phyloP scores from a whole-genome alignment of 1,139 yeast species.

The Debaryomyces udenii region DNA sequence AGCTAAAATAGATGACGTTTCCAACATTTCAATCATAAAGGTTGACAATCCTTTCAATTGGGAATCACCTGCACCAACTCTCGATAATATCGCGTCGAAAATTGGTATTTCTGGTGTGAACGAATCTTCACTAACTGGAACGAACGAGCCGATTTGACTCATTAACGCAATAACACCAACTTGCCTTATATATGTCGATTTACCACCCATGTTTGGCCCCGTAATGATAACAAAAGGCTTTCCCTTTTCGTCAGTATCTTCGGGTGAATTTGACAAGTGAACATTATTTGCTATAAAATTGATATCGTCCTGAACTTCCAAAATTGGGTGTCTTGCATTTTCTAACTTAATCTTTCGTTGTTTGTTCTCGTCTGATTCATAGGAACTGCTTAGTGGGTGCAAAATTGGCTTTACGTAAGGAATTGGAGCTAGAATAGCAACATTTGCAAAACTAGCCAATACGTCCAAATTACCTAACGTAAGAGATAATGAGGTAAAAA shows the following conservation, averaged over 20 bases:
- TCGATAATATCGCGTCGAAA: constrained; percentile 88
- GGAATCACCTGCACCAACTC: constrained; percentile 99
- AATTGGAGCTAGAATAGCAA: constrained; percentile 78
- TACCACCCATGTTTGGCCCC: constrained; percentile 99
- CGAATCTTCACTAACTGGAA: constrained; percentile 54
- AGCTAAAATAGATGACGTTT: constrained; percentile 87
- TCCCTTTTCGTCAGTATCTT: constrained; percentile 27
- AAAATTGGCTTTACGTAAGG: constrained; percentile 75
- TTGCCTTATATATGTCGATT: constrained; percentile 91
- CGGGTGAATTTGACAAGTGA: constrained; percentile 36
- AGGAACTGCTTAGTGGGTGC: constrained; percentile 46
- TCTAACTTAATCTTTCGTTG: constrained; percentile 58
- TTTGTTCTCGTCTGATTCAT: constrained; percentile 29
- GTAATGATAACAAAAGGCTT: constrained; percentile 83
- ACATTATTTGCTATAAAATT: constrained; percentile 89
- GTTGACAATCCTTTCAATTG: constrained; percentile 96
- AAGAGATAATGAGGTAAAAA: constrained; percentile 66
- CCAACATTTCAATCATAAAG: constrained; percentile 97
- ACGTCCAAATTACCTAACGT: constrained; percentile 81
- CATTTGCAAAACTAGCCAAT: constrained; percentile 81
- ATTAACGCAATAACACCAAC: constrained; percentile 85
- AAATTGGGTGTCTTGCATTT: constrained; percentile 89
- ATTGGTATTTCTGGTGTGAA: constrained; percentile 72
- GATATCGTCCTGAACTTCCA: constrained; percentile 89
- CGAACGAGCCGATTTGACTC: constrained; percentile 93